Conservation (phyloP, 176 grass and related monocot species). For the Rhynchospora pubera region DNA sequence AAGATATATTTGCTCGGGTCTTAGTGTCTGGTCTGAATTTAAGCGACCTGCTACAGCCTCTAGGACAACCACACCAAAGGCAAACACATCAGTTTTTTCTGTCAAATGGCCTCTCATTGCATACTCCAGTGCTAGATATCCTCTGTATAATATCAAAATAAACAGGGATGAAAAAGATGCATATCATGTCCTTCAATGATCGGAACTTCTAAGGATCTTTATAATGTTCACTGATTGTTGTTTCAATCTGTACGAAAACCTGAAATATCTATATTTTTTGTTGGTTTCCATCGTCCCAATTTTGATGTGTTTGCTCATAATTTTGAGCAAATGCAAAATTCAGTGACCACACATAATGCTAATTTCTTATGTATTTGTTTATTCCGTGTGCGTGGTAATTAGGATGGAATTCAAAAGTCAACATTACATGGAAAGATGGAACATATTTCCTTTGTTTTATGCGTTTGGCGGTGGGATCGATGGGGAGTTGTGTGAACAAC, state of each 20-base stretch:
- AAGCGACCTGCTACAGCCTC: conserved; percentile 66
- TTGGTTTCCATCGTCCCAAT: not conserved
- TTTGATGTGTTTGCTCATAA: not conserved
- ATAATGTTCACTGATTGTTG: not conserved
- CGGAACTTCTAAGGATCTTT: not conserved
- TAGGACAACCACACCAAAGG: conserved; percentile 52
- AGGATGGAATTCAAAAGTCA: too few relatives aligned
- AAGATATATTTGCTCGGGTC: conserved; percentile 52
- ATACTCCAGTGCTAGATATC: conserved; percentile 78
- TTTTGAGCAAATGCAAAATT: too few relatives aligned
- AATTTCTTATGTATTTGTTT: not conserved
- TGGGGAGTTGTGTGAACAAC: not conserved
- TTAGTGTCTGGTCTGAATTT: conserved; percentile 37
- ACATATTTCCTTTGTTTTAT: too few relatives aligned
- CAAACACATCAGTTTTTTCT: conserved; percentile 71
- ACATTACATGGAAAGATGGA: too few relatives aligned
- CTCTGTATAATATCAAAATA: conserved; percentile 35
- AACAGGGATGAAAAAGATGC: not conserved
- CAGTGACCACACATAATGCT: not conserved
- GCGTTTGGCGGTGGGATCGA: too few relatives aligned
- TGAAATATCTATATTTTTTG: not conserved
- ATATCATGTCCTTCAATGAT: not conserved
- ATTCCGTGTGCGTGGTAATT: too few relatives aligned
- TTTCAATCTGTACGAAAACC: not conserved
- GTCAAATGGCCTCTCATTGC: conserved; percentile 86